Conservation (phyloP, 1,284 basidiomycete genomes). For the Gomphus bonarii region DNA sequence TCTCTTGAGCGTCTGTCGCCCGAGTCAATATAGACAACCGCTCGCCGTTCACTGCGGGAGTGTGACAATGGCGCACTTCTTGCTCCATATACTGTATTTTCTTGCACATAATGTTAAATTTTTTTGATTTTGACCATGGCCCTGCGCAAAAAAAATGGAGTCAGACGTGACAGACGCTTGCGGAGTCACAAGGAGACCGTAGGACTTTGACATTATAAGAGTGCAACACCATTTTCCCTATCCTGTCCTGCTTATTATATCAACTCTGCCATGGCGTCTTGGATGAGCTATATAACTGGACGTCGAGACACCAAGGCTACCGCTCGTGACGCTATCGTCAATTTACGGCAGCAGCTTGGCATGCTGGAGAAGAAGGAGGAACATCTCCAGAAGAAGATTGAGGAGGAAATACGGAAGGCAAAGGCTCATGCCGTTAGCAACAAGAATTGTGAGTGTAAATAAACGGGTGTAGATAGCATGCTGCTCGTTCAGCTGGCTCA, state of each 20-base stretch:
- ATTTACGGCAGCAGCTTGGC: constrained; percentile 78
- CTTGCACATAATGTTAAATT: background rate
- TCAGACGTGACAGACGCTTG: background rate
- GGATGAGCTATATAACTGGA: constrained; percentile 80
- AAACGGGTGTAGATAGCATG: background rate
- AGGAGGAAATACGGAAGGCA: constrained; percentile 89
- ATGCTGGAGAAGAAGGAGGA: constrained; percentile 99
- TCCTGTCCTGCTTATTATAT: background rate
- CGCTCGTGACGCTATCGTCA: constrained; percentile 81
- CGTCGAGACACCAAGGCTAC: constrained; percentile 70
- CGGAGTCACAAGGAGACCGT: constrained; percentile 1
- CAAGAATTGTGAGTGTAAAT: constrained; percentile 61
- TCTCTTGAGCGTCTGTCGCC: background rate
- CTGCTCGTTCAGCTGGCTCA: background rate
- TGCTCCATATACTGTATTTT: background rate
- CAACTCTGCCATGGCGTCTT: constrained; percentile 52
- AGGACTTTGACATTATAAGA: background rate
- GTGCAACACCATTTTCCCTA: background rate
- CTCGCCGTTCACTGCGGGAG: background rate
- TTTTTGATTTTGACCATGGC: background rate
- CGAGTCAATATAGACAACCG: background rate
- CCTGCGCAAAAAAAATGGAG: too few species aligned
- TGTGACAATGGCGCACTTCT: background rate
- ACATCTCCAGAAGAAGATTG: constrained; percentile 92
- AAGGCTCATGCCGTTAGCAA: constrained; percentile 90